A percentile compares a stretch with the other conserved stretches of the same genome.
Conservation (phyloP, 2,329 filamentous ascomycete genomes). For the Trichoderma atroviride region DNA sequence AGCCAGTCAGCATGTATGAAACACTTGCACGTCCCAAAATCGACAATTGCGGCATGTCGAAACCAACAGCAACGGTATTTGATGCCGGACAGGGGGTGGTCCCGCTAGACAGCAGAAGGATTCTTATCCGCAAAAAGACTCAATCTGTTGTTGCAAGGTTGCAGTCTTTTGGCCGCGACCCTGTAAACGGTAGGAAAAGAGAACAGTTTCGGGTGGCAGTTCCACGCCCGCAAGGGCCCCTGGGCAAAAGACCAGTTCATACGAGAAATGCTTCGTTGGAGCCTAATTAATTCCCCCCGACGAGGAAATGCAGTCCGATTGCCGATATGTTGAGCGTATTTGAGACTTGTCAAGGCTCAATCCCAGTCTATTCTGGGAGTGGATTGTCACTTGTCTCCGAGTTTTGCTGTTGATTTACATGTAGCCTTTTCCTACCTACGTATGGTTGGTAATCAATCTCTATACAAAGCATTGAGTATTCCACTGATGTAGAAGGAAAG, state of each 20-base stretch:
- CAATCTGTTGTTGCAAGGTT: neutral
- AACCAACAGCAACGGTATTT: constrained; percentile 7
- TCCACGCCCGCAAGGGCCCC: neutral
- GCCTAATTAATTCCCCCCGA: neutral
- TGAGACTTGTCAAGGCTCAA: neutral
- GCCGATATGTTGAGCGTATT: neutral
- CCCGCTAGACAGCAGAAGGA: neutral
- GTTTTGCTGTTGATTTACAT: neutral
- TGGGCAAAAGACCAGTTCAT: neutral
- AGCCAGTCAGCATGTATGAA: neutral
- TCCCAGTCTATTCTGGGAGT: neutral
- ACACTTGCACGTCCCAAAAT: neutral
- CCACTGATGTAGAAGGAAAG: too few relatives aligned
- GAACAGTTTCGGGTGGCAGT: neutral
- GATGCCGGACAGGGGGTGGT: neutral
- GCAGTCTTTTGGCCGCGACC: neutral
- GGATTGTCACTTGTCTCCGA: neutral
- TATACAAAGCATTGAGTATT: too few relatives aligned
- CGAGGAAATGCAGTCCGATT: neutral
- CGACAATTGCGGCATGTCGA: neutral
- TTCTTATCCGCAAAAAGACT: neutral
- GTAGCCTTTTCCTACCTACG: neutral
- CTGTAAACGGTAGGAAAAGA: neutral
- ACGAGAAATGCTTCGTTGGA: neutral
- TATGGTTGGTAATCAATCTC: too few relatives aligned